Conservation (phyloP, 495 filamentous ascomycete genomes). For the Penicillium cinerascens region DNA sequence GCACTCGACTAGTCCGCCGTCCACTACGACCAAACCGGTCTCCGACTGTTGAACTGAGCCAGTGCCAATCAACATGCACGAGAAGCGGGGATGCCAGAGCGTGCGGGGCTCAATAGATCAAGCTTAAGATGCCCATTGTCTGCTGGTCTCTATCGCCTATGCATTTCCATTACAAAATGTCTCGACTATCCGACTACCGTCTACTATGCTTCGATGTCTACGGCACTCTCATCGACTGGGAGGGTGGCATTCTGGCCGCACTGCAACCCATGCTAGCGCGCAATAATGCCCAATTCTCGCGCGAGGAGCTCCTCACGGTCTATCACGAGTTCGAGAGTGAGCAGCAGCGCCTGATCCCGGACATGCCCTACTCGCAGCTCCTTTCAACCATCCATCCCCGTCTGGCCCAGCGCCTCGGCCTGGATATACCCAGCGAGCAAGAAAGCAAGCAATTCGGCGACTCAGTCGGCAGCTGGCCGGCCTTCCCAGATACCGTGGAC, state of each 20-base stretch:
- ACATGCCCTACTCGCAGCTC: constrained; percentile 55
- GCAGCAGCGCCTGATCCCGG: constrained; percentile 48
- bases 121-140: neutral
- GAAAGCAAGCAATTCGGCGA: constrained; percentile 44
- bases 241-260: constrained; percentile 42
- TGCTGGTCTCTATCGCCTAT: neutral
- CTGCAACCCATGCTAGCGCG: constrained; percentile 42
- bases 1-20: no score
- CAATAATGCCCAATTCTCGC: constrained; percentile 39
- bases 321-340: constrained; percentile 42
- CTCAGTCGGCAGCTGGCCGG: constrained; percentile 56
- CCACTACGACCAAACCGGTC: neutral
- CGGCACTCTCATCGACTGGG: constrained; percentile 80
- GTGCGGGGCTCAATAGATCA: neutral
- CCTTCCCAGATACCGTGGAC: constrained; percentile 62
- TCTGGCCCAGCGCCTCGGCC: constrained; percentile 41
- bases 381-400: constrained; percentile 47
- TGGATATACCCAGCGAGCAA: constrained; percentile 29
- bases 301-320: constrained; percentile 33
- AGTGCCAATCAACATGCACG: neutral
- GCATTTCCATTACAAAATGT: constrained; percentile 18
- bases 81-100: neutral
- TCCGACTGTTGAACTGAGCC: neutral
- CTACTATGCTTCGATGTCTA: constrained; percentile 77
- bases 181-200: constrained; percentile 37